phyloP scores from a whole-genome alignment of 2,329 filamentous ascomycete species.

The Hymenoscyphus occultus region DNA sequence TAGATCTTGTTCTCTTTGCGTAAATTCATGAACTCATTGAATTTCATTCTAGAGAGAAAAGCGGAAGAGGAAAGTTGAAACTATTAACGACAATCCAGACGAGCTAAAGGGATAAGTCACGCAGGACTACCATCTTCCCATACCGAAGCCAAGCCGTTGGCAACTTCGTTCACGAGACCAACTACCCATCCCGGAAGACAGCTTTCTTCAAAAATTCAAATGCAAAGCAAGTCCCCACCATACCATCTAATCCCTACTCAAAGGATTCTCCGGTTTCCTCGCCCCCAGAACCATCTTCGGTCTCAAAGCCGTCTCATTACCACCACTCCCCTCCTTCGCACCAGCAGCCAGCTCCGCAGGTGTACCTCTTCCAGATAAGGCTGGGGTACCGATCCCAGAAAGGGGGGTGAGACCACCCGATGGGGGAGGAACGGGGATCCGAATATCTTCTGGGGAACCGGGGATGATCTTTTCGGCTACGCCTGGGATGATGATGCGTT shows the following conservation, averaged over 20 bases:
- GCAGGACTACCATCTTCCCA: too few relatives aligned
- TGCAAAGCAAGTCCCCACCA: background rate
- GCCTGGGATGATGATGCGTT: slow-evolving; percentile 78
- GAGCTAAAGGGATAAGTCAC: too few relatives aligned
- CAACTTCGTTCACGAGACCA: too few relatives aligned
- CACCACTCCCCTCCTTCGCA: slow-evolving; percentile 9
- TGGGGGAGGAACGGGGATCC: slow-evolving; percentile 66
- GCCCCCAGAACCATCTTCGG: background rate
- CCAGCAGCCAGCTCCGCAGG: slow-evolving; percentile 15
- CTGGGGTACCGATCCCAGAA: slow-evolving; percentile 27
- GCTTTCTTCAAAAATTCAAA: background rate
- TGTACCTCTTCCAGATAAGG: slow-evolving; percentile 22
- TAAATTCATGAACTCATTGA: too few relatives aligned
- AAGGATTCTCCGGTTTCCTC: slow-evolving; percentile 17
- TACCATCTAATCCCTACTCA: slow-evolving; percentile 14
- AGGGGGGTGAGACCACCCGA: slow-evolving; percentile 42
- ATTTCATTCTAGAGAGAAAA: too few relatives aligned
- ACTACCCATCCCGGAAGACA: too few relatives aligned
- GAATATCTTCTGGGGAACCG: slow-evolving; percentile 75
- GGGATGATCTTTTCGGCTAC: slow-evolving; percentile 65
- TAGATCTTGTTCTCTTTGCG: too few relatives aligned
- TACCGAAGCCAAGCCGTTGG: too few relatives aligned
- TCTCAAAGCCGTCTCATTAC: background rate
- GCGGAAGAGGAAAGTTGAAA: too few relatives aligned
- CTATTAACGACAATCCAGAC: too few relatives aligned